Conservation (phyloP, 352 stramenopile genomes). For the Phytophthora rubi region DNA sequence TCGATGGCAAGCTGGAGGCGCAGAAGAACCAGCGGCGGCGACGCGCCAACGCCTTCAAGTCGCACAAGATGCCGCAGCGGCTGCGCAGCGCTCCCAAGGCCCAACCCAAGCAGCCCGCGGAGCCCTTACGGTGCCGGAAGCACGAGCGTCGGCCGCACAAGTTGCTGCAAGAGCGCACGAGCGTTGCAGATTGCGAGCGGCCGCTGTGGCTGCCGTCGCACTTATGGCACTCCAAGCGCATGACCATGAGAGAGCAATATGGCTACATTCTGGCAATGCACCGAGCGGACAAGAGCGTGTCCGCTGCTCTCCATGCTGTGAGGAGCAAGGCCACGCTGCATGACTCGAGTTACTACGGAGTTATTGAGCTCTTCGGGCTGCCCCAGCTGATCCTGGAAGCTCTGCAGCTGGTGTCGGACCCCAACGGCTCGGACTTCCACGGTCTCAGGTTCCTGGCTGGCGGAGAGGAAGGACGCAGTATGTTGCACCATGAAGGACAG, state of each 20-base stretch:
- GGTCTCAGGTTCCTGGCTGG: conserved; percentile 60
- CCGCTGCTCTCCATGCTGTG: conserved; percentile 64
- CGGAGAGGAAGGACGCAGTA: conserved; percentile 49
- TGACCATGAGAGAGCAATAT: conserved; percentile 63
- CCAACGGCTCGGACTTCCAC: conserved; percentile 68
- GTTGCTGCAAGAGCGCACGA: conserved; percentile 34
- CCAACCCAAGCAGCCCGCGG: not conserved
- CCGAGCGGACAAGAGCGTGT: conserved; percentile 69
- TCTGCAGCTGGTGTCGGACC: conserved; percentile 71
- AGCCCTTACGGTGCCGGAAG: conserved; percentile 52
- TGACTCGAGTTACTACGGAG: conserved; percentile 67
- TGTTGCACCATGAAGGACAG: conserved; percentile 60
- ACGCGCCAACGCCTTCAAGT: conserved; percentile 83
- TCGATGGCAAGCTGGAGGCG: conserved; percentile 53
- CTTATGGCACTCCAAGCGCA: conserved; percentile 81
- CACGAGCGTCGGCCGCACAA: conserved; percentile 63
- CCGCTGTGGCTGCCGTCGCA: conserved; percentile 69
- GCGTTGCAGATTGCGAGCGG: conserved; percentile 8
- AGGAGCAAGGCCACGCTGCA: conserved; percentile 60
- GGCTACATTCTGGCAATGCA: conserved; percentile 55
- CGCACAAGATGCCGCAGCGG: conserved; percentile 65
- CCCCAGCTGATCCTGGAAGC: conserved; percentile 66
- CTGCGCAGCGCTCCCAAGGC: conserved; percentile 39
- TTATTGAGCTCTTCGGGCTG: conserved; percentile 71
- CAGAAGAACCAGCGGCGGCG: conserved; percentile 75